A percentile compares a stretch with the other conserved stretches of the same genome.
These are phyloP conservation scores for Maudiozyma humilis DNA, from an alignment of 1,139 yeast genomes.

Conservation along the genomic window DNA sequence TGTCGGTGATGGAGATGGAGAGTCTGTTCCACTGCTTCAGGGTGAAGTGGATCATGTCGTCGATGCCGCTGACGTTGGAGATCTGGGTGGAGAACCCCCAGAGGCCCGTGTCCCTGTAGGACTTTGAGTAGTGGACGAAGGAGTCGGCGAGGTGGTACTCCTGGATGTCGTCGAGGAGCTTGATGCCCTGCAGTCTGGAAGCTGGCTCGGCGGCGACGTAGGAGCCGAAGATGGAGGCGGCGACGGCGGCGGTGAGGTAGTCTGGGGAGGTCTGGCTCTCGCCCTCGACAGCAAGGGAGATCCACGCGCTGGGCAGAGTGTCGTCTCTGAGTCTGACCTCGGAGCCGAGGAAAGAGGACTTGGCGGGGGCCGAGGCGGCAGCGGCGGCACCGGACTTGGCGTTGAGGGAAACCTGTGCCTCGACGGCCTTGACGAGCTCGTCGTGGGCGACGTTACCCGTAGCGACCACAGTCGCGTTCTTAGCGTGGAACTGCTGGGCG, in stretches of 20 bases:
- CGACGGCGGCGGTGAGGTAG: conserved; percentile 63
- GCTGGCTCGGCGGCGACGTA: conserved; percentile 47
- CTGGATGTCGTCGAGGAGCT: conserved; percentile 66
- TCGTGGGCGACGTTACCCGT: conserved; percentile 68
- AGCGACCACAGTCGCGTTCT: conserved; percentile 63
- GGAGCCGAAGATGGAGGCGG: conserved; percentile 60
- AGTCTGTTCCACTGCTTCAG: conserved; percentile 83
- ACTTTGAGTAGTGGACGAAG: conserved; percentile 60
- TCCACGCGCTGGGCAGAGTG: conserved; percentile 71
- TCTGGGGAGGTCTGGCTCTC: conserved; percentile 56
- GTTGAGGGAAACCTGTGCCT: conserved; percentile 19
- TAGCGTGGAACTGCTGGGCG: conserved; percentile 48
- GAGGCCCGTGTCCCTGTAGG: conserved; percentile 70
- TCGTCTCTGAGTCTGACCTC: conserved; percentile 85
- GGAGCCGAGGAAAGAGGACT: conserved; percentile 65
- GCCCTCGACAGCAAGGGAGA: conserved; percentile 66
- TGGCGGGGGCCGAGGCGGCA: neutral
- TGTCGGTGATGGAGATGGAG: conserved; percentile 62
- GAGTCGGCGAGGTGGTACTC: conserved; percentile 67
- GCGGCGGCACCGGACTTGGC: conserved; percentile 1
- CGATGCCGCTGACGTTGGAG: conserved; percentile 50
- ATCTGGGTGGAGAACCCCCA: conserved; percentile 73
- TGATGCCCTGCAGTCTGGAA: conserved; percentile 69
- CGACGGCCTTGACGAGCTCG: conserved; percentile 52
- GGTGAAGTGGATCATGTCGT: conserved; percentile 70